Evolutionary conservation across 371 early-diverging fungal genomes (phyloP).

Genomic region (Mortierella sp.): DNA sequence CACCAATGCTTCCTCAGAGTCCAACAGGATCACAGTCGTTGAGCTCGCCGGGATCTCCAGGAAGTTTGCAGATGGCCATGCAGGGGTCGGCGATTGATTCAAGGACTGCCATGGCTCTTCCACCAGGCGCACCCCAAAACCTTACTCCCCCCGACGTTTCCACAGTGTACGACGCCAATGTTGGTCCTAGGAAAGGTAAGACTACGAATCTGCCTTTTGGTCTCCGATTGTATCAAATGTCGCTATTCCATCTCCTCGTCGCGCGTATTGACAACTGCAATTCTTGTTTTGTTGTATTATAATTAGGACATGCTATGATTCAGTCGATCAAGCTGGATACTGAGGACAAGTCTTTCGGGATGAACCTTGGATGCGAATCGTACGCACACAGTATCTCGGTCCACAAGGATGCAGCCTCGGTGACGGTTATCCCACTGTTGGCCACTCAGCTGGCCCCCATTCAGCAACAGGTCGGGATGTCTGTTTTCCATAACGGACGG

Average conservation of each 20-base stretch:
- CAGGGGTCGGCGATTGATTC: constrained; percentile 23
- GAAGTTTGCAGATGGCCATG: constrained; percentile 24
- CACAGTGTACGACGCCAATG: constrained; percentile 35
- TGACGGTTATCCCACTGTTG: constrained; percentile 37
- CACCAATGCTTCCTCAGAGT: constrained; percentile 37
- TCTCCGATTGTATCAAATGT: not conserved
- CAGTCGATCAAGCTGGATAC: constrained; percentile 48
- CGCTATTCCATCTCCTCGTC: too few relatives aligned
- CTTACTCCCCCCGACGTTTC: constrained; percentile 35
- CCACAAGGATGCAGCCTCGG: constrained; percentile 30
- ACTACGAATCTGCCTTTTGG: not conserved
- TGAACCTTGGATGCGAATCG: constrained; percentile 42
- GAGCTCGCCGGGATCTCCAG: constrained; percentile 51
- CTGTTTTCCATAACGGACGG: constrained; percentile 55
- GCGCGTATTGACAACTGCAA: too few relatives aligned
- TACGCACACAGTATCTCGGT: constrained; percentile 46
- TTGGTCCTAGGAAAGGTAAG: constrained; percentile 50
- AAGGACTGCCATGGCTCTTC: constrained; percentile 19
- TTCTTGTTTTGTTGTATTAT: not conserved
- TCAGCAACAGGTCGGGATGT: constrained; percentile 47
- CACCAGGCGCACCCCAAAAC: constrained; percentile 4
- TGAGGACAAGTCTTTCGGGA: constrained; percentile 49
- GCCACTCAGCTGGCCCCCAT: constrained; percentile 49
- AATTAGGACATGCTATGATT: constrained; percentile 49
- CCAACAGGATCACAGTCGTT: constrained; percentile 44